Conservation (phyloP, 495 filamentous ascomycete genomes). For the Xylaria venustula region DNA sequence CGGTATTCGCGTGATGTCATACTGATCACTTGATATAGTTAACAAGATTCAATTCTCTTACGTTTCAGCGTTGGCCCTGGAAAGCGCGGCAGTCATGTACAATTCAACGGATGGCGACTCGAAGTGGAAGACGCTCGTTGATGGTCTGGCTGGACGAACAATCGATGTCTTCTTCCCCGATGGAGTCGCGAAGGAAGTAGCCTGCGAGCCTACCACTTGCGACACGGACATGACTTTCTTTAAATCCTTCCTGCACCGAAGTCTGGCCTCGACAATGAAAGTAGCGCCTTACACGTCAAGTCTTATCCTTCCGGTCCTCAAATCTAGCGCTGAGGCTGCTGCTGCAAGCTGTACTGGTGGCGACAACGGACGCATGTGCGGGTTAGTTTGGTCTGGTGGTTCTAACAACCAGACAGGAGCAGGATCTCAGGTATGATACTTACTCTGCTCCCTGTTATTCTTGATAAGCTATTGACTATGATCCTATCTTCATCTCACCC, state of each 20-base stretch:
- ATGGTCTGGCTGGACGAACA: constrained; percentile 54
- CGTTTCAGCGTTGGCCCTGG: constrained; percentile 62
- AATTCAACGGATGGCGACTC: constrained; percentile 55
- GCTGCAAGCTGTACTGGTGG: constrained; percentile 64
- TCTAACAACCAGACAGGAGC: constrained; percentile 44
- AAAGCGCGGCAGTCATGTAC: constrained; percentile 68
- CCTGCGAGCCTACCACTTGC: constrained; percentile 62
- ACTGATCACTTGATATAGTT: constrained; percentile 18
- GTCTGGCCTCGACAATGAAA: constrained; percentile 64
- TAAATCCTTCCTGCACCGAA: constrained; percentile 75
- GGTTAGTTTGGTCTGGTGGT: constrained; percentile 55
- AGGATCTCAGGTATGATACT: constrained; percentile 9
- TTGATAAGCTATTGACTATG: not conserved
- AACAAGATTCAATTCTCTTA: constrained; percentile 63
- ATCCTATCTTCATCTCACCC: too few relatives aligned
- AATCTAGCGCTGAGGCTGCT: constrained; percentile 63
- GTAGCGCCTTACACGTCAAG: constrained; percentile 63
- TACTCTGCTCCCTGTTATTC: not conserved
- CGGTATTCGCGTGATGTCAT: not conserved
- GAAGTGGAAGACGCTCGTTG: constrained; percentile 57
- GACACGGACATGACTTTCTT: constrained; percentile 70
- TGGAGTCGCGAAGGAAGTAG: constrained; percentile 52
- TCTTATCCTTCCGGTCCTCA: constrained; percentile 60
- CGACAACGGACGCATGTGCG: constrained; percentile 57
- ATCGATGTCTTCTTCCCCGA: constrained; percentile 56